These are phyloP conservation scores for Penicillium nucicola DNA, from an alignment of 495 filamentous ascomycete genomes.

Conservation along the genomic window DNA sequence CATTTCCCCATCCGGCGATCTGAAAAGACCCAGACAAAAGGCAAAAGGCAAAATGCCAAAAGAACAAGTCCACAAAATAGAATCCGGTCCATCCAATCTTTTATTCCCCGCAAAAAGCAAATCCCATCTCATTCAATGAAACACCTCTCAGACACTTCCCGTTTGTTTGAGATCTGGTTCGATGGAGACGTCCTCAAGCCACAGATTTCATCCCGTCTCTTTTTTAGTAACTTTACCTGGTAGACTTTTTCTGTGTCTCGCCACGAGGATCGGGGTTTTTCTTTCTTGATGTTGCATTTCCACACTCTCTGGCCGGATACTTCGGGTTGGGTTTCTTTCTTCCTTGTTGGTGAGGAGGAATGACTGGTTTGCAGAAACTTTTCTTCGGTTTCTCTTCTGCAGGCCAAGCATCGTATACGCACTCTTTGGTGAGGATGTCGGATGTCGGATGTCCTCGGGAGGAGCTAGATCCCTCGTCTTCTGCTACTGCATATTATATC, in stretches of 20 bases:
- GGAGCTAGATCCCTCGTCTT: too few species aligned
- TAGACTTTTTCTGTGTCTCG: not conserved
- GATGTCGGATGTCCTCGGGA: too few species aligned
- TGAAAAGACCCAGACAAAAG: not conserved
- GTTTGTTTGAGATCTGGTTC: not conserved
- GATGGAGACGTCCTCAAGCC: not conserved
- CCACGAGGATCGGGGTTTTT: not conserved
- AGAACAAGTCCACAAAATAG: not conserved
- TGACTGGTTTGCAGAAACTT: too few species aligned
- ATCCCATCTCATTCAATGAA: not conserved
- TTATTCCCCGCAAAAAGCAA: not conserved
- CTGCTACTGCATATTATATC: too few species aligned
- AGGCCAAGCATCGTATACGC: too few species aligned
- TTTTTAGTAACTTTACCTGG: not conserved
- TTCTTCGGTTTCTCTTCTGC: too few species aligned
- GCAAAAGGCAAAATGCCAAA: not conserved
- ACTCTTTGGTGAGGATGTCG: too few species aligned
- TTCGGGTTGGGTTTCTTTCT: not conserved
- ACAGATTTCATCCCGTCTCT: not conserved
- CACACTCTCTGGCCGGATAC: not conserved
- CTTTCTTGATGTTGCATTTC: not conserved
- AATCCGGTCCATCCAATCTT: not conserved
- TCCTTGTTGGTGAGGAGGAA: not conserved
- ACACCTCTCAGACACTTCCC: not conserved
- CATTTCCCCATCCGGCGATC: conserved; percentile 9